phyloP scores from a whole-genome alignment of 1,284 basidiomycete genomes.

The Pseudozyma tsukubaensis region DNA sequence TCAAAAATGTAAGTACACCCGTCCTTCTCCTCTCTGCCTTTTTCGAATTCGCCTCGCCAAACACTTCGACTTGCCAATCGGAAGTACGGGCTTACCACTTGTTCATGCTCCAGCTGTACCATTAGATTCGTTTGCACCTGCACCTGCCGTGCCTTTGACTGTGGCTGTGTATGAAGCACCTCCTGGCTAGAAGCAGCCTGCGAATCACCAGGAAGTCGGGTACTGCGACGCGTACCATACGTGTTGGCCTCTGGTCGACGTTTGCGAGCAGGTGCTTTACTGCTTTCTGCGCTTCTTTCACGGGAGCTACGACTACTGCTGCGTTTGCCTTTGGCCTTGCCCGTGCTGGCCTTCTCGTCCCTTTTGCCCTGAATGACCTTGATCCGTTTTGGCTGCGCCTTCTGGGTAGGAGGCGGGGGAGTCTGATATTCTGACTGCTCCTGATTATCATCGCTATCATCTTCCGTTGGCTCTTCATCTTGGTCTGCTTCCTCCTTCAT shows the following conservation, averaged over 20 bases:
- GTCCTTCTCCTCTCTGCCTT: background rate
- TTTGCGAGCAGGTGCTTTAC: background rate
- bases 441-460: background rate
- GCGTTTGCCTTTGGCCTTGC: background rate
- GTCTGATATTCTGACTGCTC: background rate
- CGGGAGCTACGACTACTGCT: background rate
- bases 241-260: background rate
- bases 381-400: background rate
- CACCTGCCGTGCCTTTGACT: background rate
- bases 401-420: background rate
- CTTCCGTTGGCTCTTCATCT: background rate
- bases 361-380: background rate
- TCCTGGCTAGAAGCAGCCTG: conserved; percentile 19
- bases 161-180: background rate
- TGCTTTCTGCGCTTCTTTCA: background rate
- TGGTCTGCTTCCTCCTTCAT: background rate
- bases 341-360: background rate
- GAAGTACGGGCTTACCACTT: conserved; percentile 2
- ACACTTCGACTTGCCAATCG: background rate
- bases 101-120: background rate
- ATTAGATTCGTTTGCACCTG: background rate
- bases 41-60: background rate
- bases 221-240: conserved; percentile 21
- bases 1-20: conserved; percentile 13
- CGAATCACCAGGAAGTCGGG: conserved; percentile 16